Base-by-base conservation (phyloP, 2,329 filamentous ascomycete genomes). In the Thielaviopsis musarum region DNA sequence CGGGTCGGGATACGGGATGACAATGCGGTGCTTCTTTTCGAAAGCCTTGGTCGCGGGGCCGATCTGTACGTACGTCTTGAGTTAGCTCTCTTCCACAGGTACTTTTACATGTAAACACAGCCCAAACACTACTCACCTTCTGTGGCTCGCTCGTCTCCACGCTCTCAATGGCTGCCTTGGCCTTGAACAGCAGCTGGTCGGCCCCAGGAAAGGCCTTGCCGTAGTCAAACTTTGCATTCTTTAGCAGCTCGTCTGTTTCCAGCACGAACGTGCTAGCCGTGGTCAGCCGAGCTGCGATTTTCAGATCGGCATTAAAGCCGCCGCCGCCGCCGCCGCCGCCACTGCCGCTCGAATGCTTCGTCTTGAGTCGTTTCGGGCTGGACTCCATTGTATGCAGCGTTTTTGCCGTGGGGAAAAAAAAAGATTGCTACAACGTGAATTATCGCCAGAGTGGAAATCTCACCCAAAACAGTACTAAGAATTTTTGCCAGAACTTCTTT, bases 1-100 rank as follows among this genome's bases (percentile, higher is more conserved):
- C 19, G 90, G 90, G n/a, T 85, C 77, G 17, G 91, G 89, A 67
- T 89, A 96, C 0, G 93, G 93, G 54, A 95, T 79, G n/a, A 75
- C 71, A 61, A 95, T 77, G 55, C 81, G 81, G 67, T 83, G 76
- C 49, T 77, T 76, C 69, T 83, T 85, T 65, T 87, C 81, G 65
- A 88, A 78, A 62, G 78, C 80, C 67, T 83, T 75, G 0, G 75
- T 75, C 9, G 88, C 89, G 65, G 93, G 82, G 38, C 72, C 65
- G 57, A 93, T 78, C 85, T 89, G 64, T 5, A n/a, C 21, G 17
- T 34, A 0, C 45, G 41, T 61, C 34, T 24, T 56, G 17, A 57
- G 55, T 24, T n/a, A 34, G 24, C 21, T 54, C n/a, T 10, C 12
- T 15, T 59, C n/a, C n/a, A n/a, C n/a, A n/a, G n/a, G n/a, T n/a